Base-by-base conservation (phyloP, 306 rosid species). In the Vachellia collinsii region DNA sequence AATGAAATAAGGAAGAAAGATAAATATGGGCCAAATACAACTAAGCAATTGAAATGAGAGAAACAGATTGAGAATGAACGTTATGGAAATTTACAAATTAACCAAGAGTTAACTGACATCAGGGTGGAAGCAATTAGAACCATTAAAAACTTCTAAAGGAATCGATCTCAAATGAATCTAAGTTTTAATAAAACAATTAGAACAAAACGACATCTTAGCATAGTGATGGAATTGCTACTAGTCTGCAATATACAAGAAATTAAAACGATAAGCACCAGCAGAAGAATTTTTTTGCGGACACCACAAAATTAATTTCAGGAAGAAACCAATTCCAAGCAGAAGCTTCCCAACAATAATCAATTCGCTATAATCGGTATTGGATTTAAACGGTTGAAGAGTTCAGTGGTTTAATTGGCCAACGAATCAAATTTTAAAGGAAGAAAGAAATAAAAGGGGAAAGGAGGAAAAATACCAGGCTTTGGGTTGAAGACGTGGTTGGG, bases 401-500 rank as follows among this genome's bases (percentile, higher is more conserved):
- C 11, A 44, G 6, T 39, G 53, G 11, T 23, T 61, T 3, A 42
- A 59, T 16, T 20, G 22, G 19, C 3, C 37, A 70, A 23, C 3
- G 41, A n/a, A 5, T 11, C 22, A 62, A 62, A 44, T n/a, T 22
- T 19, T 13, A 61, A 16, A 39, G 29, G 62, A 66, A 67, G 50
- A 47, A 62, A 38, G 43, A 11, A 8, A 59, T 17, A 36, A 46
- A 69, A 16, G 19, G 56, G 39, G 59, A 64, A 3, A 16, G 37
- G 48, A 54, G 64, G 64, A 8, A 20, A 39, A 51, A 25, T 14
- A 91, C 96, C 96, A 61, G 96, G 82, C 58, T 78, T 86, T 17
- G 84, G 85, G 77, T 77, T 81, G 88, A 91, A 87, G 87, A 88
- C 81, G 16, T 82, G 84, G 83, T 83, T 89, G 70, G 94, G 88